Evolutionary conservation across 2,329 filamentous ascomycete species (phyloP).

Genomic region (Bimuria novae-zelandiae): DNA sequence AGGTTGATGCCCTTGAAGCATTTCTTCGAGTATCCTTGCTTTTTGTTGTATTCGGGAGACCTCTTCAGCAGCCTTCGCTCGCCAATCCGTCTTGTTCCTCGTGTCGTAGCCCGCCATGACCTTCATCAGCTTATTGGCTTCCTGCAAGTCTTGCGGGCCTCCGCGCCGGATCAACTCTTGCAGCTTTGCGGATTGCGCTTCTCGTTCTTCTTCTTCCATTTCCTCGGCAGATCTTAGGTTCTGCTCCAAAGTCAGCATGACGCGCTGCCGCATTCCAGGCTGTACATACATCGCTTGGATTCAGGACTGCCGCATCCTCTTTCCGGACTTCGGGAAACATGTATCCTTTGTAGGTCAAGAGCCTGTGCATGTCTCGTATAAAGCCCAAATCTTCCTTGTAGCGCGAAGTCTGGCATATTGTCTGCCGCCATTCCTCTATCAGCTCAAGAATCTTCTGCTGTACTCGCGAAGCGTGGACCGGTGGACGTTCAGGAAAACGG

Average conservation of each 20-base stretch:
- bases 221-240: slow-evolving; percentile 96
- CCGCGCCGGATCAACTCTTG: slow-evolving; percentile 95
- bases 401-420: slow-evolving; percentile 95
- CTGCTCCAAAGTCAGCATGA: slow-evolving; percentile 53
- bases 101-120: slow-evolving; percentile 98
- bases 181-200: slow-evolving; percentile 95
- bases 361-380: slow-evolving; percentile 94
- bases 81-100: slow-evolving; percentile 93
- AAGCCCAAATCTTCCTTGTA: slow-evolving; percentile 98
- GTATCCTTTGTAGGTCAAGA: slow-evolving; percentile 96
- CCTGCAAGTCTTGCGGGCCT: slow-evolving; percentile 88
- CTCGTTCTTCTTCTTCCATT: slow-evolving; percentile 96
- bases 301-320: slow-evolving; percentile 94
- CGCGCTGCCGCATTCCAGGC: neutral
- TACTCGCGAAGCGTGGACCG: slow-evolving; percentile 81
- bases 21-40: slow-evolving; percentile 87
- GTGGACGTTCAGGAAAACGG: slow-evolving; percentile 91
- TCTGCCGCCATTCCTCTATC: slow-evolving; percentile 97
- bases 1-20: slow-evolving; percentile 79
- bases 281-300: slow-evolving; percentile 85
- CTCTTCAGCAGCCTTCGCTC: slow-evolving; percentile 95
- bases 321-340: slow-evolving; percentile 88
- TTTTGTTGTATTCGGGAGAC: slow-evolving; percentile 96
- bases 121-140: slow-evolving; percentile 98
- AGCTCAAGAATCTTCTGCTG: slow-evolving; percentile 92